phyloP scores from a whole-genome alignment of 1,284 basidiomycete species.

The Inonotus hispidus region DNA sequence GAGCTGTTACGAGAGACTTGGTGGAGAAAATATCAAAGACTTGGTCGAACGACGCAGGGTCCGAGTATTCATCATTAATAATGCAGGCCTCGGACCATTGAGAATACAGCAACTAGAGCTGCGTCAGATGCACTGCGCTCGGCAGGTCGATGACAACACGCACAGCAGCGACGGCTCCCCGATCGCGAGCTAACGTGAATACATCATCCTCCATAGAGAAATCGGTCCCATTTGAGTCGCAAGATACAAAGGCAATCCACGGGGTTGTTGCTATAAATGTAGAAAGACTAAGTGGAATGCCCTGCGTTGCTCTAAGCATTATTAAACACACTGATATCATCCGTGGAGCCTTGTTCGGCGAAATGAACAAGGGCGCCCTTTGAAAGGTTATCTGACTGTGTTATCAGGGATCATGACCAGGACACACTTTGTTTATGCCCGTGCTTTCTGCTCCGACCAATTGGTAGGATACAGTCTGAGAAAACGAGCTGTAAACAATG shows the following conservation, averaged over 20 bases:
- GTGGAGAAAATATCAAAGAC: conserved; percentile 79
- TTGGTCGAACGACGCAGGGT: conserved; percentile 61
- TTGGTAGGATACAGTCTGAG: conserved; percentile 54
- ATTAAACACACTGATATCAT: conserved; percentile 24
- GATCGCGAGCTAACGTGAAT: conserved; percentile 71
- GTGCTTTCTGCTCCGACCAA: conserved; percentile 43
- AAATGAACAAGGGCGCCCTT: conserved; percentile 79
- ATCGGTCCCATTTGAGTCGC: conserved; percentile 69
- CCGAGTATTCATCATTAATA: conserved; percentile 66
- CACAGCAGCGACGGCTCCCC: conserved; percentile 75
- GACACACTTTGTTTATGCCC: conserved; percentile 48
- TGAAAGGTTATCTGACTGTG: neutral
- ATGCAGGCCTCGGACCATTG: conserved; percentile 64
- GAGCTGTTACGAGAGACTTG: conserved; percentile 39
- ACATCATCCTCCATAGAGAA: conserved; percentile 58
- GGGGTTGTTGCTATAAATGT: conserved; percentile 57
- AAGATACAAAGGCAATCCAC: conserved; percentile 85
- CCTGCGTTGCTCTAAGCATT: neutral
- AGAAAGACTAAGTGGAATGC: neutral
- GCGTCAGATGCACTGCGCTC: neutral
- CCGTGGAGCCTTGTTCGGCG: conserved; percentile 47
- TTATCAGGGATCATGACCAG: neutral
- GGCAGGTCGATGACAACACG: conserved; percentile 25
- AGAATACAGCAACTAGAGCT: conserved; percentile 68
- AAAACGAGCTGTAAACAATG: conserved; percentile 37